Evolutionary conservation across 176 grass and related monocot genomes (phyloP), one percentile per base, ranked within the genome.

Genomic region (Avena atlantica): DNA sequence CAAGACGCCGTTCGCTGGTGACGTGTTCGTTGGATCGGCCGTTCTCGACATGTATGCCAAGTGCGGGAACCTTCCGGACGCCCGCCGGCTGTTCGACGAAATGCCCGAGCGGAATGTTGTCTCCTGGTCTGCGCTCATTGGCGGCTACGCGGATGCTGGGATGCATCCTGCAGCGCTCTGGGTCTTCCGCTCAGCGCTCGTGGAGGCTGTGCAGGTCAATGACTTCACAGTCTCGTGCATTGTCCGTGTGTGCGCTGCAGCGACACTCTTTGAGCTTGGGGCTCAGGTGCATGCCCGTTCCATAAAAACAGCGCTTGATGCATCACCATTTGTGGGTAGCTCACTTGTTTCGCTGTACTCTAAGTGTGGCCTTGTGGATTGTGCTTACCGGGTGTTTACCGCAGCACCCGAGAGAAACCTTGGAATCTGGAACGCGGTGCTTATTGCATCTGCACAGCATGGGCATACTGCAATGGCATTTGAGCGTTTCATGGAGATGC

Each of bases 91-190:
- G 78, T 99, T 99, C 52, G 90, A 93, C 2, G 88, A 89, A 80
- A 96, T 99, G 97, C 94, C 94, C 1, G 45, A 91, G 44, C 68
- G 92, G 29, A 99, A 99, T 70, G 92, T 99, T n/a, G 97, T 99
- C 48, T 99, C 97, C 20, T 99, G 94, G 97, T 96, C 90, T 2
- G 87, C 94, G 4, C 85, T 99, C 12, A 96, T 98, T 9, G 89
- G 80, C 34, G 94, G 94, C 13, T 93, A 93, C 24, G 79, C 92
- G 16, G 92, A 96, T 31, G 79, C 88, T 4, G 89, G 87, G 65
- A 79, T 96, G 74, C 78, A 93, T 37, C 47, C 76, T 31, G 78
- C 76, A 2, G 92, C 92, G 0, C 55, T 96, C 16, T 20, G 6
- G 25, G 61, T 94, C 62, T 94, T 98, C 74, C 85, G 84, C 45